Evolutionary conservation across 192 early-diverging fungal species (phyloP).

Genomic region (Backusella circina): DNA sequence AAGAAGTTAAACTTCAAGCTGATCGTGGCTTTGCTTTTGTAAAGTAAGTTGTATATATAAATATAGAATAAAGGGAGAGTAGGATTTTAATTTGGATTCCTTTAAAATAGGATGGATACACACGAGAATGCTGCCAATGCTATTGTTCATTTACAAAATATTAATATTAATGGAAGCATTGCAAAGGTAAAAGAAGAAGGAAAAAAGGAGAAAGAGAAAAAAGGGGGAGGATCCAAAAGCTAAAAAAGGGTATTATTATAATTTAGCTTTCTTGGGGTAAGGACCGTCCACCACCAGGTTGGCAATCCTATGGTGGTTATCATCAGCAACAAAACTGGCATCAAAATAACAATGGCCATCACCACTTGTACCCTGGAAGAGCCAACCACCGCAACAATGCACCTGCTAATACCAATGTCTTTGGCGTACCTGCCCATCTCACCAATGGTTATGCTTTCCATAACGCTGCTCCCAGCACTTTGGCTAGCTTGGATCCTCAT

Average conservation of each 20-base stretch:
- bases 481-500: conserved; percentile 22
- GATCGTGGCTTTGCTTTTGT: conserved; percentile 92
- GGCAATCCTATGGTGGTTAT: conserved; percentile 25
- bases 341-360: conserved; percentile 13
- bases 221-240: background rate
- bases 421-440: conserved; percentile 8
- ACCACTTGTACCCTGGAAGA: background rate
- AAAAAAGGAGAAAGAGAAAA: background rate
- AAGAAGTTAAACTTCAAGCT: conserved; percentile 80
- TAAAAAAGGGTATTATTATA: background rate
- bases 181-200: conserved; percentile 53
- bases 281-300: conserved; percentile 59
- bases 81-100: background rate
- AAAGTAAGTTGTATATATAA: conserved; percentile 67
- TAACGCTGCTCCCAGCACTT: background rate
- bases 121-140: conserved; percentile 88
- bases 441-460: conserved; percentile 17
- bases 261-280: conserved; percentile 83
- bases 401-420: conserved; percentile 4
- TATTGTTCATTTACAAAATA: conserved; percentile 79
- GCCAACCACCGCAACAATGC: background rate
- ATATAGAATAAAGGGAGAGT: background rate
- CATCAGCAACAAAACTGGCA: conserved; percentile 34
- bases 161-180: conserved; percentile 67
- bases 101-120: conserved; percentile 61